Evolutionary conservation across 495 filamentous ascomycete genomes (phyloP).

Genomic region (Daldinia caldariorum): DNA sequence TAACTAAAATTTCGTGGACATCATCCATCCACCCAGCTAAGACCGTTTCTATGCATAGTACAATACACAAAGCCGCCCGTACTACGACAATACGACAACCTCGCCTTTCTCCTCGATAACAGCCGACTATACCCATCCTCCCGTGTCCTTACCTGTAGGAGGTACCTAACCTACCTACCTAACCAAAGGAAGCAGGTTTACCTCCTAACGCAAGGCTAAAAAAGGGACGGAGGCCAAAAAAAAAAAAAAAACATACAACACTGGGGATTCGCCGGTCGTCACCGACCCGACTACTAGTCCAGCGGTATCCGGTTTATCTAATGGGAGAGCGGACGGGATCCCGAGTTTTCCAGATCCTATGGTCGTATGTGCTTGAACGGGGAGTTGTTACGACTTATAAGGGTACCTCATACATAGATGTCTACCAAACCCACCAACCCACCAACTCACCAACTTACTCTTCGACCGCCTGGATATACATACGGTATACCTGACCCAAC

Average conservation of each 20-base stretch:
- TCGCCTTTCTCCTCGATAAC: too few relatives aligned
- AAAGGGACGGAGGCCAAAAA: neutral
- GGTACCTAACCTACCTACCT: too few relatives aligned
- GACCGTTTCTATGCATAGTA: too few relatives aligned
- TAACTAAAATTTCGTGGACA: neutral
- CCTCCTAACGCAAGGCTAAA: neutral
- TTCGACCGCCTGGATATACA: too few relatives aligned
- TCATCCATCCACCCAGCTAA: too few relatives aligned
- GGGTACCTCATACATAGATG: too few relatives aligned
- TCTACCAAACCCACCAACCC: neutral
- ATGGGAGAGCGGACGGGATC: constrained; percentile 61
- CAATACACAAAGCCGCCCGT: too few relatives aligned
- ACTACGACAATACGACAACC: too few relatives aligned
- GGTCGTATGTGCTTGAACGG: constrained; percentile 51
- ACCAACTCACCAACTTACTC: too few relatives aligned
- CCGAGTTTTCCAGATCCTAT: constrained; percentile 57
- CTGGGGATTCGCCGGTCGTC: constrained; percentile 54
- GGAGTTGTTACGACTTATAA: neutral
- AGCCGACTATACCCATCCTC: too few relatives aligned
- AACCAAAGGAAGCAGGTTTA: neutral
- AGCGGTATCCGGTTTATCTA: constrained; percentile 50
- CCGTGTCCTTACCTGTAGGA: too few relatives aligned
- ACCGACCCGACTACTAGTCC: constrained; percentile 59
- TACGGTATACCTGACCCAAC: too few relatives aligned
- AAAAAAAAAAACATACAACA: constrained; percentile 55